Percentiles rank a stretch among this genome's conserved stretches.
These are phyloP conservation scores for Escallonia herrerae DNA, from an alignment of 129 eudicot species.

Conservation along the genomic window DNA sequence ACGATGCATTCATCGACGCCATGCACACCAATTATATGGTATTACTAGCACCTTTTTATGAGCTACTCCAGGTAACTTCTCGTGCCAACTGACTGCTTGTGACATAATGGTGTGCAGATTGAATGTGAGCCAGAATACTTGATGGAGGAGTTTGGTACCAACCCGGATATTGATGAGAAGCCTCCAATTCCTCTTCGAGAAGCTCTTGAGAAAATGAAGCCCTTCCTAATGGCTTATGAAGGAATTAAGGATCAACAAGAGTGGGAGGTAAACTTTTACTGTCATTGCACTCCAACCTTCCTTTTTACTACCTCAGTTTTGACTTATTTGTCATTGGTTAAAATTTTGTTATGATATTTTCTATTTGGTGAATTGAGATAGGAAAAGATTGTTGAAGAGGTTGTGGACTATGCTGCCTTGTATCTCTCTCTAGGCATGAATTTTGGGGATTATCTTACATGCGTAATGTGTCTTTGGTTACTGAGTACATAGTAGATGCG, in stretches of 20 bases:
- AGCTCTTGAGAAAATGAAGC: slow-evolving; percentile 84
- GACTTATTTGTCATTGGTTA: too few relatives aligned
- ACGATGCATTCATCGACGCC: slow-evolving; percentile 57
- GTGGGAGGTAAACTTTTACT: slow-evolving; percentile 60
- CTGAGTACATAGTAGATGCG: too few relatives aligned
- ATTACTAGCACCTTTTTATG: background rate
- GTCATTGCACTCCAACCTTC: background rate
- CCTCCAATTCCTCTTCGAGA: slow-evolving; percentile 76
- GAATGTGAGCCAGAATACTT: slow-evolving; percentile 91
- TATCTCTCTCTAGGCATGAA: too few relatives aligned
- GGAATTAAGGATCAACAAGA: slow-evolving; percentile 72
- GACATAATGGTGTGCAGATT: slow-evolving; percentile 37
- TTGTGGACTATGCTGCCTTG: too few relatives aligned
- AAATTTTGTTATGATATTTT: too few relatives aligned
- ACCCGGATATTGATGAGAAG: slow-evolving; percentile 85
- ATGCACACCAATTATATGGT: slow-evolving; percentile 67
- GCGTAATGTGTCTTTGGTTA: too few relatives aligned
- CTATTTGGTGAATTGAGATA: too few relatives aligned
- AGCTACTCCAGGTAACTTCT: background rate
- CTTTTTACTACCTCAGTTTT: background rate
- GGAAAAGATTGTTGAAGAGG: too few relatives aligned
- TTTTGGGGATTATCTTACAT: too few relatives aligned
- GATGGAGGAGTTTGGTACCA: slow-evolving; percentile 69
- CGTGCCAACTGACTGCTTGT: background rate
- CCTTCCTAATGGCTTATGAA: slow-evolving; percentile 83